Percentiles rank a stretch among this genome's conserved stretches.
These are phyloP conservation scores for Breynia disticha DNA, from an alignment of 441 rosid genomes.

Conservation along the genomic window DNA sequence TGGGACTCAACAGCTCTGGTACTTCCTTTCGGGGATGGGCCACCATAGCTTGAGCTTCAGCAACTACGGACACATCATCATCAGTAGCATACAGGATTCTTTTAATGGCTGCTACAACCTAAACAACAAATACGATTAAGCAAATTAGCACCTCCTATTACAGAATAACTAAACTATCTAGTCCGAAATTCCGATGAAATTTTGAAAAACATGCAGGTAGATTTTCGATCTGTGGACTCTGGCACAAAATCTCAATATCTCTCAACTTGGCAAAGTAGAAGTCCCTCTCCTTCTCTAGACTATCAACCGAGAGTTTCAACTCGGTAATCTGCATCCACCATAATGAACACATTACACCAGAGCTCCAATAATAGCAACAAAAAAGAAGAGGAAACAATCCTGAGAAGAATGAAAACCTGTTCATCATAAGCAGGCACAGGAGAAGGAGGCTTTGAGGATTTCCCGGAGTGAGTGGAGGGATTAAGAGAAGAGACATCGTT, in stretches of 20 bases:
- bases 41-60: constrained; percentile 64
- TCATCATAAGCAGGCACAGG: constrained; percentile 60
- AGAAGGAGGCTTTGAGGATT: constrained; percentile 41
- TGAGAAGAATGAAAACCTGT: constrained; percentile 35
- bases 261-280: constrained; percentile 83
- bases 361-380: too few species aligned
- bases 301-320: constrained; percentile 82
- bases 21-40: constrained; percentile 29
- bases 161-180: not conserved
- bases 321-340: constrained; percentile 56
- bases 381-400: not conserved
- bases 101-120: constrained; percentile 78
- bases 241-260: constrained; percentile 85
- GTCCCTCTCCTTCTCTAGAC: constrained; percentile 95
- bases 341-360: not conserved
- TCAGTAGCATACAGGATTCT: constrained; percentile 72
- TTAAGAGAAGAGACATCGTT: constrained; percentile 35
- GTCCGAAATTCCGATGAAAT: constrained; percentile 1
- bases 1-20: constrained; percentile 47
- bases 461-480: constrained; percentile 35
- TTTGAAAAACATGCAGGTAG: constrained; percentile 35
- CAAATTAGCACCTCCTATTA: not conserved
- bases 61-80: constrained; percentile 50
- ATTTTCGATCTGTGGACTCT: constrained; percentile 52
- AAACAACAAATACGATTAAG: constrained; percentile 9